Base-by-base conservation (phyloP, 495 filamentous ascomycete species). In the Aeminium ludgeri region DNA sequence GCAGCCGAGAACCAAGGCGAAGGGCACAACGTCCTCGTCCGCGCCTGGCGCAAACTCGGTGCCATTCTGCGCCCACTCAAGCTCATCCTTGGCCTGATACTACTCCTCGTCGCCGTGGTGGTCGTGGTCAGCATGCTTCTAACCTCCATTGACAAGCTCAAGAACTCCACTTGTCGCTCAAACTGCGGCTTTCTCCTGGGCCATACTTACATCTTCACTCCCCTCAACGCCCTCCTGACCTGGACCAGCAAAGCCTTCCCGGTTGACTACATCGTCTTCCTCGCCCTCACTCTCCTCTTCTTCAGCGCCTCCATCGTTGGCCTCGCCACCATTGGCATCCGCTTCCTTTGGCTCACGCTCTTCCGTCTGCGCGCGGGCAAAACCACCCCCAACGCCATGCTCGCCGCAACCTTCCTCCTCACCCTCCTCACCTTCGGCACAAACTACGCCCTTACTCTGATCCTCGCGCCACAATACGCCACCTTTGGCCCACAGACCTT, bases 401-500 rank as follows among this genome's bases (percentile, higher is more conserved):
- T 97, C 29, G 68, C 94, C 47, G 79, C 83, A 20, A 95, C 86
- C 2, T 81, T 86, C 28, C 77, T 97, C 70, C 64, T 96, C 32
- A 84, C 84, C 18, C 68, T 96, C 49, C 86, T 86, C 27, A 80
- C 78, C 19, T 60, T 97, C 32, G 87, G 83, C 27, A 72, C 94
- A 49, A 91, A 95, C 57, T 97, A 95, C 59, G 72, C 82, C 8
- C 65, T 95, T 28, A 74, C 82, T 41, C 94, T 92, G 80, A 62
- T 95, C 25, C 73, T 91, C 17, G 87, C 85, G 2, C 91, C 89
- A 1, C 86, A 95, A 52, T 97, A 97, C 55, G 74, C 89, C 20
- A 91, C 82, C 29, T 97, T 82, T 58, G 89, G 89, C 28, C 81
- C 85, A 1, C 89, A 97, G 57, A 93, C 82, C 15, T 95, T 87